Base-by-base conservation (phyloP, 139 green algal species). In the Tetradesmus obliquus region DNA sequence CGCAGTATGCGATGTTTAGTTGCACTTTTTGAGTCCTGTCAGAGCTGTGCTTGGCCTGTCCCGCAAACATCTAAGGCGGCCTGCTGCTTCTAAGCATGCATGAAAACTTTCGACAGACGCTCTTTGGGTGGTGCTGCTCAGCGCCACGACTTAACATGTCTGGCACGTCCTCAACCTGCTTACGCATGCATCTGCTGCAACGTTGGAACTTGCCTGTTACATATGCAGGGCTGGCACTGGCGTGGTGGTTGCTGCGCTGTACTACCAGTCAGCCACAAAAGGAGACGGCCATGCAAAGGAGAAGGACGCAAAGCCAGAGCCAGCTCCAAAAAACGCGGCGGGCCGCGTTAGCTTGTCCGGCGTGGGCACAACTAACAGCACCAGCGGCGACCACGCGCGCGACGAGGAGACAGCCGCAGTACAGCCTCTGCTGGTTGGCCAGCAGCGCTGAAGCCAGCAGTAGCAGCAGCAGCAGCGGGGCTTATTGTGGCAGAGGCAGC, bases 171-270 rank as follows among this genome's bases (percentile, higher is more conserved):
- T 45, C 32, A 45, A 45, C 32, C 32, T 55, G 9, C 5, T 66
- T 5, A 22, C 66, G 69, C 32, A 54, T 89, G 84, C 17, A 3
- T 17, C 3, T 79, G 10, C 69, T 79, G 72, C 20, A 51, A 8
- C 72, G 60, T 72, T 32, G 72, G 19, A 45, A 17, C 19, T 80
- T 51, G 20, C 19, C 3, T 6, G 7, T 55, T 74, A 15, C 32
- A 13, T 60, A n/a, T 66, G 55, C 87, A 96, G 94, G 92, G 54
- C 80, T 32, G 95, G 94, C 88, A 96, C 95, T 55, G 7, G 82
- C 84, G 92, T 97, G 55, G 95, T 96, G 9, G 96, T 97, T 20
- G 93, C 91, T 24, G 80, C 94, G 0, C 93, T 97, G 45, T 97
- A 97, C 93, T 97, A 96, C 91, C 94, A 97, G 82, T 93, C 91